Conservation (phyloP, 345 rosid genomes). For the Brassica juncea region DNA sequence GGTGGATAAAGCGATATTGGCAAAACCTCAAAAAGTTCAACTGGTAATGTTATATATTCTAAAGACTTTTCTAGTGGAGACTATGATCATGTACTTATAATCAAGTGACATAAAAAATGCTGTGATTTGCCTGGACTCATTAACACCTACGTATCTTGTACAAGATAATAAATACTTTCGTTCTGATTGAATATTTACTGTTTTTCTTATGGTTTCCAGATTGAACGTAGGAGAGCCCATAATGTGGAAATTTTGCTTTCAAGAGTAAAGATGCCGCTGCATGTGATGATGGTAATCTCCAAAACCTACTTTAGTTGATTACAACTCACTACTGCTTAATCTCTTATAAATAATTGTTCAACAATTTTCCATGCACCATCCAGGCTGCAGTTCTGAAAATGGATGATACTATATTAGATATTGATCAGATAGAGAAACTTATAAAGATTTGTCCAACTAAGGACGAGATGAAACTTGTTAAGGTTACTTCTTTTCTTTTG, state of each 20-base stretch:
- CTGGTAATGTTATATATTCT: conserved; percentile 56
- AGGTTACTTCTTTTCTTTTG: conserved; percentile 53
- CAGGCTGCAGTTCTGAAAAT: conserved; percentile 92
- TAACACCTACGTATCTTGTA: no score
- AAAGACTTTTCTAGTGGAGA: conserved; percentile 9
- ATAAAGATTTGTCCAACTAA: conserved; percentile 91
- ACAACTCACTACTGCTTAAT: background rate
- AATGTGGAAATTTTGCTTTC: conserved; percentile 98
- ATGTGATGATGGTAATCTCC: conserved; percentile 91
- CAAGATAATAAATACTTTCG: no score
- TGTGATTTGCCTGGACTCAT: background rate
- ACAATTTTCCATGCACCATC: conserved; percentile 21
- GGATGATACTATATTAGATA: conserved; percentile 87
- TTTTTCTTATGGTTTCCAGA: conserved; percentile 45
- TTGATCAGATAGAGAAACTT: conserved; percentile 92
- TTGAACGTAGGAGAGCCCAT: conserved; percentile 58
- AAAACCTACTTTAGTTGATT: conserved; percentile 7
- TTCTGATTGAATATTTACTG: no score
- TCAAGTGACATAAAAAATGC: no score
- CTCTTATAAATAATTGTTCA: background rate
- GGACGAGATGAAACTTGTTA: conserved; percentile 93
- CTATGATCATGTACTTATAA: background rate
- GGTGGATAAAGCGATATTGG: conserved; percentile 63
- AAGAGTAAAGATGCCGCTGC: conserved; percentile 92
- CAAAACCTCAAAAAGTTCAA: conserved; percentile 80